Evolutionary conservation across 2,329 filamentous ascomycete species (phyloP), one percentile per base, ranked within the genome.

Genomic region (Aspergillus hiratsukae): DNA sequence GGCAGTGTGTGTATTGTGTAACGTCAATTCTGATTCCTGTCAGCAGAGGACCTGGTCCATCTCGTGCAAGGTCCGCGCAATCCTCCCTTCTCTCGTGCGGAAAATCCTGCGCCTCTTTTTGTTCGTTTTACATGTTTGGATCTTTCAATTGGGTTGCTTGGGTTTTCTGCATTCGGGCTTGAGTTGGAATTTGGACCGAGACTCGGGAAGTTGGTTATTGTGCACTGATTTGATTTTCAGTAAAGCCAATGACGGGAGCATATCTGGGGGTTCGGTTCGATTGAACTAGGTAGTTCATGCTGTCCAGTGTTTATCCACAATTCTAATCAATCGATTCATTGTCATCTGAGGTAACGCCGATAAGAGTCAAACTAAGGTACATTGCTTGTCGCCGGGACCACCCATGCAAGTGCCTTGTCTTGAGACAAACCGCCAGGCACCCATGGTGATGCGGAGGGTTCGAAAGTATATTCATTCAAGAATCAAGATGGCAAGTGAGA

Each of bases 401-500:
- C 23, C 23, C 21, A 46, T 21, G 43, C 43, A 46, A 58, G 57
- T 58, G 57, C 58, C 56, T 58, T 59, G 53, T 56, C 55, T 58
- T 51, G 59, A 56, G 62, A 59, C 56, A 57, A 61, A 46, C 48
- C 48, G 52, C 53, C 58, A 52, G 57, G 57, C 61, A 57, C 56
- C 52, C 52, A 51, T 50, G 48, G 55, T 48, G 51, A 59, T 61
- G 56, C 37, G 54, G 46, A 54, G 55, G 58, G 57, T 55, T 60
- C 57, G 59, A 19, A 57, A 56, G 21, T 58, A 61, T 61, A 61
- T 53, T 59, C 64, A 56, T 52, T 61, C 50, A 51, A 53, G 53
- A 55, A 57, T 57, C 55, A 57, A 50, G 57, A 52, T 50, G 52
- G 48, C 52, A 58, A 51, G 49, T 63, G 43, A 51, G 21, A 46